phyloP scores from a whole-genome alignment of 495 filamentous ascomycete genomes.

The Xylaria venustula region DNA sequence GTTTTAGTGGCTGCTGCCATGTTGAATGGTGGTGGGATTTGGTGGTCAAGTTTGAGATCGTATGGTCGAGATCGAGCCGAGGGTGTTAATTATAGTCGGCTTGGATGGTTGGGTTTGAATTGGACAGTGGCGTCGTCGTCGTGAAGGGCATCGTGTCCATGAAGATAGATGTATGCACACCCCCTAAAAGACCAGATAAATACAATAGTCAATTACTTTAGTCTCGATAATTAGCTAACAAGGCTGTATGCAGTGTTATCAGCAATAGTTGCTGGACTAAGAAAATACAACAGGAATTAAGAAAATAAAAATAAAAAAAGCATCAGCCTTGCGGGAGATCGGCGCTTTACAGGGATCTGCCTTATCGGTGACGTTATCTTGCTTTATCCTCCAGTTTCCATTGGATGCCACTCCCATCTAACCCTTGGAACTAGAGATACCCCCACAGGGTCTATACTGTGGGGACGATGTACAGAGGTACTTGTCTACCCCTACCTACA shows the following conservation, averaged over 20 bases:
- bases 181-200: too few species aligned
- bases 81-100: too few species aligned
- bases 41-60: too few species aligned
- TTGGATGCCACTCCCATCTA: background rate
- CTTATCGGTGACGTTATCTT: background rate
- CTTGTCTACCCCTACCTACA: too few species aligned
- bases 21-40: background rate
- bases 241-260: too few species aligned
- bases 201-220: too few species aligned
- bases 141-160: background rate
- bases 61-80: too few species aligned
- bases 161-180: background rate
- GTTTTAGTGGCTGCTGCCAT: too few species aligned
- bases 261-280: too few species aligned
- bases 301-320: background rate
- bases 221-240: too few species aligned
- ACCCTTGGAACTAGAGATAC: background rate
- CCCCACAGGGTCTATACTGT: background rate
- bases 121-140: background rate
- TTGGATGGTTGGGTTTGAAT: background rate
- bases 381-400: background rate
- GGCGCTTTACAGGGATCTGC: background rate
- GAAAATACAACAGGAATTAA: too few species aligned
- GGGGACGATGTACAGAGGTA: background rate
- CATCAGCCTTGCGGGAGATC: slow-evolving; percentile 3